Percentiles rank a stretch among this genome's conserved stretches.
phyloP scores from a whole-genome alignment of 805 yeast genomes.

The Schwanniomyces pseudopolymorphus region DNA sequence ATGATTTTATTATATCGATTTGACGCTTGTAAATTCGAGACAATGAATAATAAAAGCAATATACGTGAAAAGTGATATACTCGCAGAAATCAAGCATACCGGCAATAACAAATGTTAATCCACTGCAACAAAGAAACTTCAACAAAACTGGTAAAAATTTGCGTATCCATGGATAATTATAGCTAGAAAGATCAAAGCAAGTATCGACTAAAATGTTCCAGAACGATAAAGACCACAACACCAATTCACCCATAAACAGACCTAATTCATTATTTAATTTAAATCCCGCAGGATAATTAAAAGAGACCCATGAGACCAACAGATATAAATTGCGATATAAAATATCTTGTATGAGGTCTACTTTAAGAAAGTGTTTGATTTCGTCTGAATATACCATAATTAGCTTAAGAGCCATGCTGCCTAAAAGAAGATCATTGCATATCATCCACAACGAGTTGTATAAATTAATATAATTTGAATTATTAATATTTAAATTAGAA shows the following conservation, averaged over 20 bases:
- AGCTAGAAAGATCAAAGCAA: constrained; percentile 4
- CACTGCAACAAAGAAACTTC: constrained; percentile 27
- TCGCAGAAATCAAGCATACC: constrained; percentile 63
- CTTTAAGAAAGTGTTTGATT: constrained; percentile 20
- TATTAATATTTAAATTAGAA: constrained; percentile 36
- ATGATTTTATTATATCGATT: constrained; percentile 60
- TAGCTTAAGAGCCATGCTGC: constrained; percentile 54
- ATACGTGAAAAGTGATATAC: constrained; percentile 66
- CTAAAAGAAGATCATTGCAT: constrained; percentile 76
- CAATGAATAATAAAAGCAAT: constrained; percentile 74
- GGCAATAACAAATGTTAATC: constrained; percentile 67
- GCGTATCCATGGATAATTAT: background rate
- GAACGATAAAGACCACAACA: constrained; percentile 77
- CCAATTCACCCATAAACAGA: constrained; percentile 79
- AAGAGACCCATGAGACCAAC: constrained; percentile 71
- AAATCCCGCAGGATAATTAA: constrained; percentile 85
- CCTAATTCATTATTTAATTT: constrained; percentile 87
- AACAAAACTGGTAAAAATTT: constrained; percentile 6
- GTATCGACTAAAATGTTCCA: constrained; percentile 42
- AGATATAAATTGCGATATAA: constrained; percentile 47
- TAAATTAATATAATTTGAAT: constrained; percentile 65
- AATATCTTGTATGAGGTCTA: constrained; percentile 32
- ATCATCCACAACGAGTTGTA: constrained; percentile 90
- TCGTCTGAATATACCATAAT: constrained; percentile 31
- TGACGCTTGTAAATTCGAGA: constrained; percentile 81